Evolutionary conservation across 2,329 filamentous ascomycete genomes (phyloP).

Genomic region (Orbilia blumenaviensis): DNA sequence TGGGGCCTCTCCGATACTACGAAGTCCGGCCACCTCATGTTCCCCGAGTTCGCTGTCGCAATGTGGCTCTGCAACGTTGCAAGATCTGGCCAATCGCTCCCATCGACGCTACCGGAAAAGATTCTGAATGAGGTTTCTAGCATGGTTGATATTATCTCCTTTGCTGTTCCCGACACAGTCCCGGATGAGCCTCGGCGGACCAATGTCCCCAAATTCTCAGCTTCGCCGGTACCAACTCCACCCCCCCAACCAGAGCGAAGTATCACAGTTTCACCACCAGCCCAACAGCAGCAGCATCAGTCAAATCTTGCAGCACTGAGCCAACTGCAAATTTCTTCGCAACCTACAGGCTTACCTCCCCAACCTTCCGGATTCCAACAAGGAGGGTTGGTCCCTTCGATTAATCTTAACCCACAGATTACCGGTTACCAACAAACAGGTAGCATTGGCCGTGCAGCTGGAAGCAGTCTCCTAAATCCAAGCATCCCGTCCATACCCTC

Average conservation of each 20-base stretch:
- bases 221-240: slow-evolving; percentile 59
- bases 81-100: slow-evolving; percentile 84
- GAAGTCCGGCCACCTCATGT: slow-evolving; percentile 92
- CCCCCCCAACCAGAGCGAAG: slow-evolving; percentile 65
- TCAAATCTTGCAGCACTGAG: slow-evolving; percentile 54
- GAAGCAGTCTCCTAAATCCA: slow-evolving; percentile 21
- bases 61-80: slow-evolving; percentile 99
- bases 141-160: slow-evolving; percentile 99
- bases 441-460: slow-evolving; percentile 29
- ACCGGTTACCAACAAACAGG: slow-evolving; percentile 72
- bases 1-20: slow-evolving; percentile 92
- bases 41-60: slow-evolving; percentile 94
- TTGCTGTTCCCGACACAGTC: slow-evolving; percentile 81
- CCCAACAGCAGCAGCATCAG: slow-evolving; percentile 64
- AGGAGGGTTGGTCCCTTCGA: slow-evolving; percentile 62
- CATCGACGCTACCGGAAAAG: slow-evolving; percentile 77
- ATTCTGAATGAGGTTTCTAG: slow-evolving; percentile 97
- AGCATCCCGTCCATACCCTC: slow-evolving; percentile 80
- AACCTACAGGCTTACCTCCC: slow-evolving; percentile 68
- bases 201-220: slow-evolving; percentile 76
- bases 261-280: slow-evolving; percentile 53
- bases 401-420: slow-evolving; percentile 68
- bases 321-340: slow-evolving; percentile 52
- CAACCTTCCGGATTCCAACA: slow-evolving; percentile 77
- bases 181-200: slow-evolving; percentile 66